phyloP scores from a whole-genome alignment of 371 early-diverging fungal genomes.

The Entomophthora muscae region DNA sequence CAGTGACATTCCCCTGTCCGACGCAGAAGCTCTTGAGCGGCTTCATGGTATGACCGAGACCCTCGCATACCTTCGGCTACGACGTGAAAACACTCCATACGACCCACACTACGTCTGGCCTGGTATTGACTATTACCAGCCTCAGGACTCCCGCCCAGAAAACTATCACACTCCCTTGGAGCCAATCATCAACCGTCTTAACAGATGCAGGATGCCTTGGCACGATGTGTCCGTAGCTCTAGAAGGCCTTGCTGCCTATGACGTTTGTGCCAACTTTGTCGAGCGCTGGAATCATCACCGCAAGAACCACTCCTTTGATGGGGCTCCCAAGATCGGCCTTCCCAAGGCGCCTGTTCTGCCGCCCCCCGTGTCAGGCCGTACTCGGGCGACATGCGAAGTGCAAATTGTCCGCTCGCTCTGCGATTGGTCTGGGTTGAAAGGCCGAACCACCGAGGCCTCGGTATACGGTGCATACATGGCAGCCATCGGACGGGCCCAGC shows the following conservation, averaged over 20 bases:
- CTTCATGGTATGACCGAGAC: background rate
- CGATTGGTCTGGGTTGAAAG: constrained; percentile 31
- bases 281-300: constrained; percentile 75
- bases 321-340: constrained; percentile 16
- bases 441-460: constrained; percentile 41
- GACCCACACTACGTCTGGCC: constrained; percentile 2
- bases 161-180: background rate
- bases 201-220: constrained; percentile 70
- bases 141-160: constrained; percentile 3
- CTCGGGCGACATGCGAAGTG: constrained; percentile 35
- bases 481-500: constrained; percentile 47
- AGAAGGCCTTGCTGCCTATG: constrained; percentile 45
- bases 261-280: constrained; percentile 70
- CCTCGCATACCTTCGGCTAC: background rate
- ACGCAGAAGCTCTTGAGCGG: background rate
- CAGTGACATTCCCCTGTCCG: background rate
- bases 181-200: background rate
- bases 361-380: constrained; percentile 26
- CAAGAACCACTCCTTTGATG: constrained; percentile 18
- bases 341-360: constrained; percentile 23
- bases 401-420: constrained; percentile 46
- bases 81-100: background rate
- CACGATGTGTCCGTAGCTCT: constrained; percentile 58
- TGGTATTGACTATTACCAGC: constrained; percentile 6
- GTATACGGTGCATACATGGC: constrained; percentile 68